These are phyloP conservation scores for Fraxinus quadrangulata DNA, from an alignment of 257 asterid species.

Conservation along the genomic window DNA sequence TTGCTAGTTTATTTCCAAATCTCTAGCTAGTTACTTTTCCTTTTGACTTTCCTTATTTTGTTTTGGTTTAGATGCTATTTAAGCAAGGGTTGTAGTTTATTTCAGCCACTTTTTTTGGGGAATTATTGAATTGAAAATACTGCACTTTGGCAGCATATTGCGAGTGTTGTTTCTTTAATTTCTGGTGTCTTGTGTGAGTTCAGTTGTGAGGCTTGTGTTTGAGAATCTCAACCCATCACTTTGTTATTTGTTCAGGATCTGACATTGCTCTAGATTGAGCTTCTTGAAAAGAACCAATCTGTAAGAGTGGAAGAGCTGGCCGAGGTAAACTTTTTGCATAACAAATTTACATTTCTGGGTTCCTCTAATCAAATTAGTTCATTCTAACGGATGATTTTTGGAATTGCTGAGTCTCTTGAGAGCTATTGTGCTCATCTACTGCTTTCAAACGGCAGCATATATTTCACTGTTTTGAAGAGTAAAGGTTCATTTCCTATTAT, in stretches of 20 bases:
- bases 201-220: no score
- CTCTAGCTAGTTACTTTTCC: no score
- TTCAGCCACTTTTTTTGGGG: no score
- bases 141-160: no score
- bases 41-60: no score
- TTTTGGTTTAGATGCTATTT: no score
- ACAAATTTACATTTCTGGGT: conserved; percentile 27
- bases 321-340: conserved; percentile 55
- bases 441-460: conserved; percentile 75
- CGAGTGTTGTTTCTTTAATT: no score
- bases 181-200: no score
- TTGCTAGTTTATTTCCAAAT: no score
- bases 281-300: conserved; percentile 73
- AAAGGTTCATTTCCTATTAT: conserved; percentile 66
- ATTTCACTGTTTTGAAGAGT: conserved; percentile 63
- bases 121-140: no score
- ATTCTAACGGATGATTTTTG: conserved; percentile 85
- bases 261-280: conserved; percentile 89
- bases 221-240: no score
- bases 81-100: no score
- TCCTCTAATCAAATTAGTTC: conserved; percentile 45
- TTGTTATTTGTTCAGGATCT: conserved; percentile 61
- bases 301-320: conserved; percentile 80
- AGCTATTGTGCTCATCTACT: conserved; percentile 84
- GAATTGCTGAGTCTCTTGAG: conserved; percentile 89